phyloP scores from a whole-genome alignment of 129 eudicot species.

The Saussurea involucrata region DNA sequence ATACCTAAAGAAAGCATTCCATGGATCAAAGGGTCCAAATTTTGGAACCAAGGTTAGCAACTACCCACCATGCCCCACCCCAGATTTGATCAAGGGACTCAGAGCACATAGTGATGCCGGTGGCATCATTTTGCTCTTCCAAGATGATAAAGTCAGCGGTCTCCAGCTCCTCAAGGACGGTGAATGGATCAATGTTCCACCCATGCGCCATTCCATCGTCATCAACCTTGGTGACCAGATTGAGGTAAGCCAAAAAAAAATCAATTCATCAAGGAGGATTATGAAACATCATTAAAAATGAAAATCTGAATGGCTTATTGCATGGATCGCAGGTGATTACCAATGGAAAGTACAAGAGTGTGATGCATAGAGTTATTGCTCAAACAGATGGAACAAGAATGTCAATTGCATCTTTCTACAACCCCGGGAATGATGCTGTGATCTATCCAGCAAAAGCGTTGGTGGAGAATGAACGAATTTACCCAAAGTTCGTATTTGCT shows the following conservation, averaged over 20 bases:
- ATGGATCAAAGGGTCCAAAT: slow-evolving; percentile 53
- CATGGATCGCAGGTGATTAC: slow-evolving; percentile 47
- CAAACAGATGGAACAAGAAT: slow-evolving; percentile 51
- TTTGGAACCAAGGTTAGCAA: slow-evolving; percentile 72
- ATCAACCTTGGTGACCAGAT: slow-evolving; percentile 70
- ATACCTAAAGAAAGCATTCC: slow-evolving; percentile 46
- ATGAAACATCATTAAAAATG: not conserved
- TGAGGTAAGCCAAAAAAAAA: slow-evolving; percentile 31
- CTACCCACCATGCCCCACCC: slow-evolving; percentile 76
- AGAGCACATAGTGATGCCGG: slow-evolving; percentile 77
- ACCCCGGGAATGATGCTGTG: slow-evolving; percentile 58
- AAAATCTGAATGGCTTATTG: slow-evolving; percentile 7
- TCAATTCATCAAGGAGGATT: not conserved
- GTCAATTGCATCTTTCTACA: slow-evolving; percentile 67
- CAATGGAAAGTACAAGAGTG: slow-evolving; percentile 68
- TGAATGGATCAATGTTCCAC: slow-evolving; percentile 65
- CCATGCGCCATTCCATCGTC: slow-evolving; percentile 62
- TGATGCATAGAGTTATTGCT: slow-evolving; percentile 60
- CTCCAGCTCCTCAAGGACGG: slow-evolving; percentile 66
- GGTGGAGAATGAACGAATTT: slow-evolving; percentile 29
- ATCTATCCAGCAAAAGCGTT: slow-evolving; percentile 51
- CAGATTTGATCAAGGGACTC: slow-evolving; percentile 60
- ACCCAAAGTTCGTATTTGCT: slow-evolving; percentile 59
- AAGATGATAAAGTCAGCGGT: slow-evolving; percentile 63
- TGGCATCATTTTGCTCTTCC: slow-evolving; percentile 63